phyloP scores from a whole-genome alignment of 148 eudicot genomes.

The Mesembryanthemum crystallinum region DNA sequence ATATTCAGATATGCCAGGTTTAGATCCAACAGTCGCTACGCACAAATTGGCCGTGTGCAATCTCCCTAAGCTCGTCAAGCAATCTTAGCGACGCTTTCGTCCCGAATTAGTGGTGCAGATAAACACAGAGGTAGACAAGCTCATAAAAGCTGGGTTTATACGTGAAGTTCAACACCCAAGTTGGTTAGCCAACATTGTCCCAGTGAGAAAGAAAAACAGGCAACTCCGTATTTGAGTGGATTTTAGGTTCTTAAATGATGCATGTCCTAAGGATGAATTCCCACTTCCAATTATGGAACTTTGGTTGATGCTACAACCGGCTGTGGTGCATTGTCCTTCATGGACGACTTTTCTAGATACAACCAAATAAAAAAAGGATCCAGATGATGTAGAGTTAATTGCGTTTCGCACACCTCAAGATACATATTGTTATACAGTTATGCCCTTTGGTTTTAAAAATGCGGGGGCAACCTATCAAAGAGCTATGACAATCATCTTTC shows the following conservation, averaged over 20 bases:
- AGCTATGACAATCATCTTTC: background rate
- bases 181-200: constrained; percentile 1
- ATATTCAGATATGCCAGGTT: background rate
- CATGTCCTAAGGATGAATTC: background rate
- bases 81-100: background rate
- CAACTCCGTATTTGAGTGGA: constrained; percentile 3
- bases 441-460: background rate
- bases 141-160: background rate
- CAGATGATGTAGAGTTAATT: background rate
- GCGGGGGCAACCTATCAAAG: background rate
- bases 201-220: background rate
- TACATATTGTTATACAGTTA: background rate
- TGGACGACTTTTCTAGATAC: no score
- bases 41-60: background rate
- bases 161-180: background rate
- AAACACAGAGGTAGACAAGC: background rate
- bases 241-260: background rate
- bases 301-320: no score
- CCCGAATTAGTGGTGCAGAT: background rate
- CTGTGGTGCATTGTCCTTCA: no score
- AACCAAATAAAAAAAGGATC: no score
- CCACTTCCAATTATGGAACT: no score
- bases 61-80: background rate
- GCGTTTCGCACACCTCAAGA: background rate
- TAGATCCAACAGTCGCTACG: background rate